Evolutionary conservation across 208 protist genomes (phyloP).

Genomic region (Leishmania tarentolae): DNA sequence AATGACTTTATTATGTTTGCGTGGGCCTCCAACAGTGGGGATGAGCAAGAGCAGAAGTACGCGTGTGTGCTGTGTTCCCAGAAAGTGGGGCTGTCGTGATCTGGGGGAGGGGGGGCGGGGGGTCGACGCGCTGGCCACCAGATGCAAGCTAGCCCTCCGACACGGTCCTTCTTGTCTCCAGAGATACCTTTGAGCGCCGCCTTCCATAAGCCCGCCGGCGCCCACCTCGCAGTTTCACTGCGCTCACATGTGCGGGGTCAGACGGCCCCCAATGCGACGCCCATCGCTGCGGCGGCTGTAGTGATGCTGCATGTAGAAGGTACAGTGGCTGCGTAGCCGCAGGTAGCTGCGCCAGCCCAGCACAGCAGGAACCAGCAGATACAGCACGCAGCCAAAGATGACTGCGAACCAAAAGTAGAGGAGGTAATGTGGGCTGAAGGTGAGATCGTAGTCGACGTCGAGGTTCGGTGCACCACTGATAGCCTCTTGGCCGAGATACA

Average conservation of each 20-base stretch:
- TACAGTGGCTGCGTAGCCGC: slow-evolving; percentile 38
- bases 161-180: neutral
- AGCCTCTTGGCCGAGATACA: slow-evolving; percentile 67
- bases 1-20: too few species aligned
- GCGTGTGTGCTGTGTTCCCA: neutral
- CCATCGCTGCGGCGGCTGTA: slow-evolving; percentile 8
- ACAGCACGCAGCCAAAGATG: slow-evolving; percentile 60
- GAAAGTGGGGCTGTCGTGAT: neutral
- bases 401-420: slow-evolving; percentile 77
- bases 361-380: slow-evolving; percentile 55
- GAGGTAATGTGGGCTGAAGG: slow-evolving; percentile 51
- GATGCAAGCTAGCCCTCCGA: neutral
- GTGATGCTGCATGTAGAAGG: slow-evolving; percentile 26
- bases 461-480: slow-evolving; percentile 65
- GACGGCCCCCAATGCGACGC: slow-evolving; percentile 11
- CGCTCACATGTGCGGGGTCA: neutral
- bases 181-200: neutral
- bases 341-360: slow-evolving; percentile 58
- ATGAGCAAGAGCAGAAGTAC: neutral
- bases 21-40: neutral
- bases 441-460: slow-evolving; percentile 62
- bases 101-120: too few species aligned
- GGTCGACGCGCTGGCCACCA: neutral
- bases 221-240: neutral
- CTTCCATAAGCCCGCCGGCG: neutral